Conservation (phyloP, 805 yeast species). For the Starmerella floris region DNA sequence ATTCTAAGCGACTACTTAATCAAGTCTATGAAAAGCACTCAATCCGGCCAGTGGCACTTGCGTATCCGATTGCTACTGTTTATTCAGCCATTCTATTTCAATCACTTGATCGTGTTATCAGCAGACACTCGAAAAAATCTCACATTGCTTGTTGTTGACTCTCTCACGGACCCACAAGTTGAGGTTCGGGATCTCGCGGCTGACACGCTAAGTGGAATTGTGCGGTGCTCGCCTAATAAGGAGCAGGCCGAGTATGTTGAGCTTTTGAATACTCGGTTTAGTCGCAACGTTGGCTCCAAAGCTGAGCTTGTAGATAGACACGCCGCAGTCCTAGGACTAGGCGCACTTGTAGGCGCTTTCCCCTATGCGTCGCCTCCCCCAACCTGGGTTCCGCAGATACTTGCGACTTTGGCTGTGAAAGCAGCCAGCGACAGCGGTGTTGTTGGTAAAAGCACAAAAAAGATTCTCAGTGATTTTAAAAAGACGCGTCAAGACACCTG, state of each 20-base stretch:
- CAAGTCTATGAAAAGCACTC: neutral
- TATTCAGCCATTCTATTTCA: conserved; percentile 56
- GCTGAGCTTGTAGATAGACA: conserved; percentile 22
- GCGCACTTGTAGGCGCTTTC: conserved; percentile 77
- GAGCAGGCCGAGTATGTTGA: conserved; percentile 31
- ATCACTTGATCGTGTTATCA: conserved; percentile 46
- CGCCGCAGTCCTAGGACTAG: conserved; percentile 56
- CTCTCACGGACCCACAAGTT: conserved; percentile 49
- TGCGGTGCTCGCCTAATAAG: conserved; percentile 46
- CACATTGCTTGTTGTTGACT: conserved; percentile 37
- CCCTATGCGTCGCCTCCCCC: conserved; percentile 91
- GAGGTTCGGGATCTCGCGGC: conserved; percentile 69
- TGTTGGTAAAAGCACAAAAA: conserved; percentile 74
- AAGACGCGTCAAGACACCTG: conserved; percentile 90
- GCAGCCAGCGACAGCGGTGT: conserved; percentile 62
- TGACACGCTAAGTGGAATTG: conserved; percentile 60
- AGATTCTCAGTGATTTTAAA: conserved; percentile 67
- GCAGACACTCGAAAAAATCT: conserved; percentile 37
- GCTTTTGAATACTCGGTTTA: conserved; percentile 30
- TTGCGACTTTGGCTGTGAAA: conserved; percentile 56
- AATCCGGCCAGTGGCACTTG: conserved; percentile 44
- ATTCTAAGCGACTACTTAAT: neutral
- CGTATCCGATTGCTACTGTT: conserved; percentile 52
- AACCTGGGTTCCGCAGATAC: conserved; percentile 64
- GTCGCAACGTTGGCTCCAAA: conserved; percentile 27